Conservation (phyloP, 2,329 filamentous ascomycete genomes). For the Pestalotiopsis sp. region DNA sequence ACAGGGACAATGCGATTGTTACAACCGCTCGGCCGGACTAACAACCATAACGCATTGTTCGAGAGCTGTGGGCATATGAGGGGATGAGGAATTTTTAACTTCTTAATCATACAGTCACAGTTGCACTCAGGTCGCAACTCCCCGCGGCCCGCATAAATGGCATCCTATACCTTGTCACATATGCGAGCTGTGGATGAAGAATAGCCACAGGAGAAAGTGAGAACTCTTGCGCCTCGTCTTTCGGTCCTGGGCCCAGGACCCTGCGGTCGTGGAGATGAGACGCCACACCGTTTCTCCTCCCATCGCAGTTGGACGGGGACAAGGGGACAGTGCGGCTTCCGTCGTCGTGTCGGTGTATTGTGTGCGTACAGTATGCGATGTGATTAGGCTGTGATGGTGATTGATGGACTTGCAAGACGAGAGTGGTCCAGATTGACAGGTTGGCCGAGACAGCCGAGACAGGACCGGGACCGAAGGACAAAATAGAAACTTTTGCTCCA, state of each 20-base stretch:
- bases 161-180: background rate
- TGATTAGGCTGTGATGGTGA: background rate
- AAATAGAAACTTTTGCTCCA: background rate
- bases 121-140: background rate
- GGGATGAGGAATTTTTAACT: background rate
- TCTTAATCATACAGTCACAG: background rate
- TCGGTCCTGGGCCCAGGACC: background rate
- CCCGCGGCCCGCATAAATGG: background rate
- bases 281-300: slow-evolving; percentile 5
- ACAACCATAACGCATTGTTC: background rate
- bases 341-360: background rate
- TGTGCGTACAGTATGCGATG: background rate
- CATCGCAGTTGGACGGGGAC: background rate
- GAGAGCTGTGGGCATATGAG: background rate
- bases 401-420: background rate
- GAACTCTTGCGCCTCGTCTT: background rate
- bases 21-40: background rate
- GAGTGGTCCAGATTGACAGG: background rate
- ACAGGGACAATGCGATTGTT: background rate
- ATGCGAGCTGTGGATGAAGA: background rate
- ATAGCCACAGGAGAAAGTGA: background rate
- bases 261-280: background rate
- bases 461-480: background rate
- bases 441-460: background rate
- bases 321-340: background rate